Base-by-base conservation (phyloP, 495 filamentous ascomycete species). In the Xylaria sp. region DNA sequence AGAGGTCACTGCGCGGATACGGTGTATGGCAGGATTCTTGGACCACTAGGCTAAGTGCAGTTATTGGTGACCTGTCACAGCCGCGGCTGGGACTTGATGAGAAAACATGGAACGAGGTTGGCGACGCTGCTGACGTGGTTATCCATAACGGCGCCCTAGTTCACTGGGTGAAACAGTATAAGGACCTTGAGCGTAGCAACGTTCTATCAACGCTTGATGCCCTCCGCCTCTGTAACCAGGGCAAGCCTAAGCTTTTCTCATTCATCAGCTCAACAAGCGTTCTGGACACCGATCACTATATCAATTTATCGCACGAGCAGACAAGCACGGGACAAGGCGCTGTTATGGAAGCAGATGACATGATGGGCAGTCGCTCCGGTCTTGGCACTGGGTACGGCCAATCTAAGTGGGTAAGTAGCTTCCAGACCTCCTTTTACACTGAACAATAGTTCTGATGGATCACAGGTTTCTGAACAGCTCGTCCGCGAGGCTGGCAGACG, bases 81-180 rank as follows among this genome's bases (percentile, higher is more conserved):
- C 88, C 91, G 14, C 85, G 87, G 4, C 88, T 98, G 3, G 94
- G 96, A 21, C 73, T 98, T 6, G 82, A 85, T 31, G 84, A 88
- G 7, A 79, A 79, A 0, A 81, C 80, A 2, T 97, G 92, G 92
- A 79, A 92, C 46, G 81, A 74, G 26, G 75, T 98, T 2, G 82
- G 86, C 1, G 76, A 90, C 12, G 84, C 88, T 67, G 91, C 91
- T 0, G 93, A 97, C 76, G 82, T 94, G 0, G 85, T 98, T 12
- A 92, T 98, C 62, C 95, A 97, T 83, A 98, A 98, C 75, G 95
- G 94, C 57, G 96, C 96, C 5, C 83, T 82, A 35, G 93, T 97
- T 19, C 91, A 98, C 77, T 98, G 95, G 95, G 88, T 97, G 26
- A 77, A 43, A n/a, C 68, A 35, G 7, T 95, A 95, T 80, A 83